Percentiles rank a stretch among this genome's conserved stretches.
phyloP scores from a whole-genome alignment of 352 stramenopile species.

The Pythium dissimile region DNA sequence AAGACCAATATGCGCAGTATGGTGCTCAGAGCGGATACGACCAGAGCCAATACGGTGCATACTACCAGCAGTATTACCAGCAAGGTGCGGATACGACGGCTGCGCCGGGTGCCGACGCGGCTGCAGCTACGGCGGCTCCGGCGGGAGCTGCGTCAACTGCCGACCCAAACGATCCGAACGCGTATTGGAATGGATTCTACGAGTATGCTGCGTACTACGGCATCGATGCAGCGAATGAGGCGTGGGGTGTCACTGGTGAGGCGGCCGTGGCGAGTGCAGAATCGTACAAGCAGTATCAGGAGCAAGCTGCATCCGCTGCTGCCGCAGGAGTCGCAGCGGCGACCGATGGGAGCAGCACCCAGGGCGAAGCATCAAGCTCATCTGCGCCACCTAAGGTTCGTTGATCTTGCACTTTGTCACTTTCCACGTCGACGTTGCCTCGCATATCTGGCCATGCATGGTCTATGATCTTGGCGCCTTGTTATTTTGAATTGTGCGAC shows the following conservation, averaged over 20 bases:
- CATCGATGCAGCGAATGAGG: constrained; percentile 78
- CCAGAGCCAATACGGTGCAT: constrained; percentile 60
- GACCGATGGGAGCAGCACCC: constrained; percentile 4
- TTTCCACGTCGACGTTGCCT: constrained; percentile 25
- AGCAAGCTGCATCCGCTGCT: constrained; percentile 34
- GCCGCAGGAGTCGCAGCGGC: constrained; percentile 21
- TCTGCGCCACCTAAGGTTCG: constrained; percentile 52
- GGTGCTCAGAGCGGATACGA: constrained; percentile 41
- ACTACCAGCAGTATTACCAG: constrained; percentile 81
- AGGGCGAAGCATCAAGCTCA: constrained; percentile 8
- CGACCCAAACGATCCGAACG: constrained; percentile 85
- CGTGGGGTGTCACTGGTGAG: constrained; percentile 79
- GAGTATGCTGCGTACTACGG: constrained; percentile 88
- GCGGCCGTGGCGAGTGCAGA: constrained; percentile 66
- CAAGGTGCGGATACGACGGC: constrained; percentile 23
- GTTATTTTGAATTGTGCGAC: constrained; percentile 13
- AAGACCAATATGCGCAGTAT: constrained; percentile 38
- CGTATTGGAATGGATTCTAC: constrained; percentile 89
- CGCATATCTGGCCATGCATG: constrained; percentile 8
- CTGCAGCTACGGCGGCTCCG: constrained; percentile 12
- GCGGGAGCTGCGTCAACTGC: constrained; percentile 30
- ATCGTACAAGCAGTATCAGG: constrained; percentile 70
- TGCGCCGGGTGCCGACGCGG: constrained; percentile 17
- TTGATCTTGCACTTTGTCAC: constrained; percentile 37
- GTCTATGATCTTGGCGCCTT: too few species aligned